phyloP scores from a whole-genome alignment of 148 eudicot genomes.

The Fallopia convolvulus region DNA sequence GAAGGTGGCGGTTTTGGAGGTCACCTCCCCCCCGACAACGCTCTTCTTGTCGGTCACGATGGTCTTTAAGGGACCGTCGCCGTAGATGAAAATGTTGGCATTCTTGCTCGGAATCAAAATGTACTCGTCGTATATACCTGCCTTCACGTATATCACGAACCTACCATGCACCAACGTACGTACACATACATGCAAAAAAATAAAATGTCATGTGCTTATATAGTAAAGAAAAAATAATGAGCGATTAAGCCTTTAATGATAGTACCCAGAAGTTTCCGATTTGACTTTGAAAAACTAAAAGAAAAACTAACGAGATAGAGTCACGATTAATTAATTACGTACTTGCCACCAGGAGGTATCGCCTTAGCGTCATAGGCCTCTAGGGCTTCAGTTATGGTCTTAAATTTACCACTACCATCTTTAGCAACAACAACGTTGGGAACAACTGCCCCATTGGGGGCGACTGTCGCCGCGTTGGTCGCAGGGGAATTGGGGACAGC shows the following conservation, averaged over 20 bases:
- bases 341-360: neutral
- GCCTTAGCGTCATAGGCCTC: conserved; percentile 27
- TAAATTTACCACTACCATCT: conserved; percentile 48
- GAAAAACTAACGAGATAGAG: neutral
- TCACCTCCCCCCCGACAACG: conserved; percentile 5
- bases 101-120: conserved; percentile 19
- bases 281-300: no score
- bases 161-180: conserved; percentile 6
- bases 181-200: no score
- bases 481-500: no score
- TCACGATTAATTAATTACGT: neutral
- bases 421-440: conserved; percentile 43
- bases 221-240: no score
- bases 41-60: conserved; percentile 34
- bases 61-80: conserved; percentile 43
- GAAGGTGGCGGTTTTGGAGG: conserved; percentile 32
- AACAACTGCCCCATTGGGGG: conserved; percentile 14
- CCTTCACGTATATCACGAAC: conserved; percentile 36
- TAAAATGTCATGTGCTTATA: no score
- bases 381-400: conserved; percentile 31
- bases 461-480: neutral
- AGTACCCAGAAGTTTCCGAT: no score
- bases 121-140: conserved; percentile 36
- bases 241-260: no score
- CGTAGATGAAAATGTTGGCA: conserved; percentile 38